Conservation (phyloP, 768 basidiomycete genomes). For the Boletus pseudo-olivaceus region DNA sequence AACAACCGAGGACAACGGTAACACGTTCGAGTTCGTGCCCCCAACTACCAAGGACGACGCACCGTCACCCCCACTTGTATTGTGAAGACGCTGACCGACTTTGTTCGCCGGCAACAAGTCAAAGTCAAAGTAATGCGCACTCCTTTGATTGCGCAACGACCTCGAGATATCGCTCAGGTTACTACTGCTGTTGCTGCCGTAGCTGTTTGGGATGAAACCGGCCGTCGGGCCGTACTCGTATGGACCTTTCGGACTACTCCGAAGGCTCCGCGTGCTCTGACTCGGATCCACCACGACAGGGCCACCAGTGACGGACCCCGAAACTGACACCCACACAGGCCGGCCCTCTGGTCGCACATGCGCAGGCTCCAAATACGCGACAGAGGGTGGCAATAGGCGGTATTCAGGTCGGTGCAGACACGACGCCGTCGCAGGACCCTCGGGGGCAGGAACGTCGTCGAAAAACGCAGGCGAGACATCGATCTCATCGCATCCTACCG, state of each 20-base stretch:
- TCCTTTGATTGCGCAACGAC: slow-evolving; percentile 17
- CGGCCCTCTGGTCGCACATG: slow-evolving; percentile 12
- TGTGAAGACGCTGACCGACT: not conserved
- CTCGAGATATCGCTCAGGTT: slow-evolving; percentile 7
- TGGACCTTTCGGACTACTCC: not conserved
- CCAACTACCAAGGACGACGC: not conserved
- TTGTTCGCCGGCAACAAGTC: slow-evolving; percentile 20
- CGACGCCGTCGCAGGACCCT: slow-evolving; percentile 43
- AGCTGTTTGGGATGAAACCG: slow-evolving; percentile 25
- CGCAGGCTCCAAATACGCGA: slow-evolving; percentile 18
- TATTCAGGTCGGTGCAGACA: slow-evolving; percentile 33
- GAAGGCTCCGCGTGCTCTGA: not conserved
- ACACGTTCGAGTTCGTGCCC: too few relatives aligned
- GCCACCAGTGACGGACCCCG: not conserved
- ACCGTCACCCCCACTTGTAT: not conserved
- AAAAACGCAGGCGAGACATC: slow-evolving; percentile 44
- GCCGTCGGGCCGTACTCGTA: slow-evolving; percentile 27
- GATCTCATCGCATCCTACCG: slow-evolving; percentile 21
- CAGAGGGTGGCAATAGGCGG: slow-evolving; percentile 14
- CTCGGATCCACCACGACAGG: not conserved
- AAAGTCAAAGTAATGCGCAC: slow-evolving; percentile 25
- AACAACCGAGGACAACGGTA: not conserved
- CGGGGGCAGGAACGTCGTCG: slow-evolving; percentile 42
- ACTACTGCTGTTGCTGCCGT: slow-evolving; percentile 1
- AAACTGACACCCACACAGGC: not conserved